Base-by-base conservation (phyloP, 2,329 filamentous ascomycete genomes). In the Epichloe elymi region DNA sequence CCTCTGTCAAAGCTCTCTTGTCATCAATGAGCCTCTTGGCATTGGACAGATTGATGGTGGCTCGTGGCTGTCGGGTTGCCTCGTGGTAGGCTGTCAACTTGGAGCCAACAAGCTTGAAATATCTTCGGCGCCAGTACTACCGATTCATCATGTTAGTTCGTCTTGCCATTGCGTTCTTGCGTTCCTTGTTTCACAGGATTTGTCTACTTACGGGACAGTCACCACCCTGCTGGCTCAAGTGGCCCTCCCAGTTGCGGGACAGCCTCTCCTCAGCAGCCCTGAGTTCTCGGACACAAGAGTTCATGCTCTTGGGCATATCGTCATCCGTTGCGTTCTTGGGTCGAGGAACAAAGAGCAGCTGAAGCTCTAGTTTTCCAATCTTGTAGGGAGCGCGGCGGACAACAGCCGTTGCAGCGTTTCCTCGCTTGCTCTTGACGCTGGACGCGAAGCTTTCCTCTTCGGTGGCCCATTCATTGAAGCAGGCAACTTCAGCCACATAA, bases 251-350 rank as follows among this genome's bases (percentile, higher is more conserved):
- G 59, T 82, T 85, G 55, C 85, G 82, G 46, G 84, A 76, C 55
- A 86, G 79, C 55, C 86, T 78, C 65, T 86, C 85, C 65, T 95
- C 89, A 2, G 91, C 89, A 49, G 91, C 88, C 68, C 86, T 88
- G 70, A 98, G 82, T 71, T 97, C 93, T 17, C 93, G 80, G 59
- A 97, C 86, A 66, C 89, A 95, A 42, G 88, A 86, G 68, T 93
- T 95, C 90, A 98, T 95, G 73, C 90, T 96, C 82, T 97, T 97
- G 50, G 93, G 93, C 88, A 98, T 96, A 59, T 97, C 91, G 15
- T 96, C 90, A 57, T 97, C 93, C 47, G 82, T 82, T 33, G 83
- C 77, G 43, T 85, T 86, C 72, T 88, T 91, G 4, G 93, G 91
- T 60, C 90, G 88, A 0, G 93, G 93, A 1, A 98, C 89, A 62